Evolutionary conservation across 2,329 filamentous ascomycete genomes (phyloP), one percentile per base, ranked within the genome.

Genomic region (Trichoderma koningii): DNA sequence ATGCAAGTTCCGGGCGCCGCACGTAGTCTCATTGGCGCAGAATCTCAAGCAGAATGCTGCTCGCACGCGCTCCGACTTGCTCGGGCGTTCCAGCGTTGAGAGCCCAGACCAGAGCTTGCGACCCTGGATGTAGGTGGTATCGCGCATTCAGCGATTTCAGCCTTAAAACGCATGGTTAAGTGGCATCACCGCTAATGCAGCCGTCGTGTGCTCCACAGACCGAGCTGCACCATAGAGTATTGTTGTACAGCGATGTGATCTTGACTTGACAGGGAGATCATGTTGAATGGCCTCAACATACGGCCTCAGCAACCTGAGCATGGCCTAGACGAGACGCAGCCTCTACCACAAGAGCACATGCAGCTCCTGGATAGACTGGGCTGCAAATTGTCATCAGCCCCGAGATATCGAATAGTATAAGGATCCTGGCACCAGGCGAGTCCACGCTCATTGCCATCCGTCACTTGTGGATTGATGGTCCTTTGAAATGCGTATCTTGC

Each of bases 141-240:
- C 17, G 48, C 28, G 50, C 15, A 55, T 38, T 45, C 41, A 63
- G 60, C 41, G 50, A 55, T 48, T 63, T 63, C 60, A 63, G 60
- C 60, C 60, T 63, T 63, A 63, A 63, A 34, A 52, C 38, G 59
- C 55, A 57, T 47, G 10, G 34, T 38, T 47, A 30, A 56, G 38
- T 28, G 34, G 55, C 23, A 52, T 52, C 23, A 19, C 48, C 59
- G 23, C 59, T 62, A 62, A 62, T 53, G 59, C 48, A 45, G 56
- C 42, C 21, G 56, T 41, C 45, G 47, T 60, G 41, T 30, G 48
- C 59, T 62, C 59, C 59, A 62, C 48, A 34, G 48, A 34, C 48
- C 34, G 10, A 12, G 12, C 38, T 45, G 38, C 56, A 38, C 45
- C 56, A 42, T 47, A 17, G 52, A 28, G 12, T 38, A 5, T 12